These are phyloP conservation scores for Berkeleyomyces rouxiae DNA, from an alignment of 2,329 filamentous ascomycete genomes.

Conservation along the genomic window DNA sequence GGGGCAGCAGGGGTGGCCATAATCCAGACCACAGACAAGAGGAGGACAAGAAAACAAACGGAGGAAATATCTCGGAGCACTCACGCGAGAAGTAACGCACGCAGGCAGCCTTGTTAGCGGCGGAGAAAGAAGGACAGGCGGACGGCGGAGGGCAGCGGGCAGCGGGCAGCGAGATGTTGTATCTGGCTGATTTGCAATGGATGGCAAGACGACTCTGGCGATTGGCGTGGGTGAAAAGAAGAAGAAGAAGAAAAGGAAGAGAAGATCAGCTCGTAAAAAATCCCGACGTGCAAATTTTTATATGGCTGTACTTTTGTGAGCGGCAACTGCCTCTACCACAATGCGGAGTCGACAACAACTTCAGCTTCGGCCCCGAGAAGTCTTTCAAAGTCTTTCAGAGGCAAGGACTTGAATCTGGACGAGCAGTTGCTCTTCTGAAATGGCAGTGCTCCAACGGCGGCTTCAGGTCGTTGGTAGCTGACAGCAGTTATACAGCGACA, in stretches of 20 bases:
- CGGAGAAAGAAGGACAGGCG: background rate
- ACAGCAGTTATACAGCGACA: too few species aligned
- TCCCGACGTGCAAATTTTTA: background rate
- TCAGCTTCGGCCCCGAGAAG: too few species aligned
- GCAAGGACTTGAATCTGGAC: too few species aligned
- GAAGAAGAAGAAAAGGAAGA: too few species aligned
- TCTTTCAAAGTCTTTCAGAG: too few species aligned
- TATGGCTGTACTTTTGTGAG: background rate
- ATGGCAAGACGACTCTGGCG: background rate
- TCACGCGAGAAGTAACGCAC: background rate
- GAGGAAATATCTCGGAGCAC: background rate
- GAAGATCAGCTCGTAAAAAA: background rate
- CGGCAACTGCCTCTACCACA: too few species aligned
- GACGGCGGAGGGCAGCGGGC: background rate
- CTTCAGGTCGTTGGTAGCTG: too few species aligned
- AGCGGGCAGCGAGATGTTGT: background rate
- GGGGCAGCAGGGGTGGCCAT: background rate
- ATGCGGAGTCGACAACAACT: too few species aligned
- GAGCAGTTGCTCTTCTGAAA: too few species aligned
- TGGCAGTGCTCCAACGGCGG: too few species aligned
- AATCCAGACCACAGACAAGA: background rate
- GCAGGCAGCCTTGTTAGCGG: too few species aligned
- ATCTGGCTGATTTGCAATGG: background rate
- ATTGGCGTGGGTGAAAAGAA: background rate
- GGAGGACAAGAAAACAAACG: background rate